Conservation (phyloP, 768 basidiomycete genomes). For the Amanita pseudoporphyria region DNA sequence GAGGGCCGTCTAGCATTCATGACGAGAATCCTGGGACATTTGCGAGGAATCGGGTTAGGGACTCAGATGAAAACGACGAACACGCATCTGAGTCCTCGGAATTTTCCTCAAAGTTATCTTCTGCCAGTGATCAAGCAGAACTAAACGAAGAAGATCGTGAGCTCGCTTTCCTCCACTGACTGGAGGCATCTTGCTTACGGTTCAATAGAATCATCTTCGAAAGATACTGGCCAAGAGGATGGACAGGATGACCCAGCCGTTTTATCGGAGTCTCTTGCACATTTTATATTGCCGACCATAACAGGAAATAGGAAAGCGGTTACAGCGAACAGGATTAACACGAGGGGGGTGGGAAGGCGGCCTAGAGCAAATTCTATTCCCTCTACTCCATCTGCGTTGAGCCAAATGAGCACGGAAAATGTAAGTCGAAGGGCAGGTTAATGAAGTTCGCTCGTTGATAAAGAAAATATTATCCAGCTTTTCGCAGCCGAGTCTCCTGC, state of each 20-base stretch:
- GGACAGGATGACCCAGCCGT: not conserved
- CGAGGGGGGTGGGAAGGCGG: not conserved
- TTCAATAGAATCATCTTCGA: not conserved
- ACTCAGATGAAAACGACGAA: not conserved
- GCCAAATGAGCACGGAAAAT: conserved; percentile 12
- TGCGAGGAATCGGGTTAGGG: conserved; percentile 1
- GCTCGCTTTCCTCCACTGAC: not conserved
- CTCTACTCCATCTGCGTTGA: not conserved
- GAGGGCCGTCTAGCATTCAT: conserved; percentile 26
- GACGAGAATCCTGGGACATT: conserved; percentile 13
- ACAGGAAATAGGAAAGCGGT: not conserved
- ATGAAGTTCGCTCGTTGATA: not conserved
- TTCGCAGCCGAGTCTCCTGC: conserved; percentile 19
- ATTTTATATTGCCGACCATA: not conserved
- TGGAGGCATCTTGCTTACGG: not conserved
- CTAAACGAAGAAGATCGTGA: not conserved
- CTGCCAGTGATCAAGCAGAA: conserved; percentile 25
- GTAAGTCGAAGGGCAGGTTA: conserved; percentile 9
- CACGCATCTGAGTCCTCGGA: not conserved
- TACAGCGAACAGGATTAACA: not conserved
- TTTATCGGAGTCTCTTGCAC: not conserved
- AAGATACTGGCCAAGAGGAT: not conserved
- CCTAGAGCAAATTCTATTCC: conserved; percentile 7
- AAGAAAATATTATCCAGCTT: conserved; percentile 12
- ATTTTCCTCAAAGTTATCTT: conserved; percentile 3